Conservation (phyloP, 2,329 filamentous ascomycete species). For the Xylaria sp. region DNA sequence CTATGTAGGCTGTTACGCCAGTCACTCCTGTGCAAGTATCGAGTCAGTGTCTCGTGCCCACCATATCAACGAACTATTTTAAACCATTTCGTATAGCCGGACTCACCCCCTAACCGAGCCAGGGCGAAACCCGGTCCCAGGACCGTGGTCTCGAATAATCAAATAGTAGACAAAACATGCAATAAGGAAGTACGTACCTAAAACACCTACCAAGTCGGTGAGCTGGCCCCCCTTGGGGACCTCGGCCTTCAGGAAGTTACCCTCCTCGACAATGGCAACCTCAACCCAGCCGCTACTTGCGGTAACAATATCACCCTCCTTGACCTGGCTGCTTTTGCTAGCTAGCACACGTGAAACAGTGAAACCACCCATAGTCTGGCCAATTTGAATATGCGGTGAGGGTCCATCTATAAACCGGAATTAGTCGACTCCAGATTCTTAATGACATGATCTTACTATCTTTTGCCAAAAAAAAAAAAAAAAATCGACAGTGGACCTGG, state of each 20-base stretch:
- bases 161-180: neutral
- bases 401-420: constrained; percentile 54
- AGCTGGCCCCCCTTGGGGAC: constrained; percentile 56
- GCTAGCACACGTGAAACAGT: constrained; percentile 71
- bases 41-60: constrained; percentile 17
- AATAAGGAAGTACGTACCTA: constrained; percentile 53
- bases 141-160: neutral
- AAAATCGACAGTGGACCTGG: neutral
- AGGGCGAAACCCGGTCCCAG: neutral
- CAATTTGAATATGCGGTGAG: constrained; percentile 74
- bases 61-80: neutral
- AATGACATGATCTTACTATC: neutral
- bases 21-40: constrained; percentile 62
- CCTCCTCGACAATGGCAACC: constrained; percentile 68
- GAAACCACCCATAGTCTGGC: constrained; percentile 74
- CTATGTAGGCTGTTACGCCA: constrained; percentile 80
- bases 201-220: constrained; percentile 71
- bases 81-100: neutral
- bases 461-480: neutral
- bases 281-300: constrained; percentile 73
- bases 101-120: neutral
- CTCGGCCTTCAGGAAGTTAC: constrained; percentile 58
- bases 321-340: constrained; percentile 65
- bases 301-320: constrained; percentile 68
- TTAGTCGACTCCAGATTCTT: neutral